These are phyloP conservation scores for Sphaceloma murrayae DNA, from an alignment of 2,329 filamentous ascomycete genomes.

Conservation along the genomic window DNA sequence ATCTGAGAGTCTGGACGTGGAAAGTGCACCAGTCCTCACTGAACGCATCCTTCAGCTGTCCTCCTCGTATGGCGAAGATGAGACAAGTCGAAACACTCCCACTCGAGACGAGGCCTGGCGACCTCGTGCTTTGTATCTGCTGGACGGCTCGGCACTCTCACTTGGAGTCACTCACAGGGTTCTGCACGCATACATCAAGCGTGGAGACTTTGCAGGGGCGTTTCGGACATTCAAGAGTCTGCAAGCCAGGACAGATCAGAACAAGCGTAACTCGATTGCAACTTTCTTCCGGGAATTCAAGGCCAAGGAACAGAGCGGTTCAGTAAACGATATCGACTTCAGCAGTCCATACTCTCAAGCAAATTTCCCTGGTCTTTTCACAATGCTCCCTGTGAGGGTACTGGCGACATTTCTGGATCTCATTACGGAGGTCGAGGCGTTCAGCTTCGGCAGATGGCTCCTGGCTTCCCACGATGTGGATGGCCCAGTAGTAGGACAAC, in stretches of 20 bases:
- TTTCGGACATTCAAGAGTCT: conserved; percentile 32
- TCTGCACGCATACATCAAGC: conserved; percentile 32
- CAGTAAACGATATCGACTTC: conserved; percentile 19
- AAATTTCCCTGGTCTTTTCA: conserved; percentile 38
- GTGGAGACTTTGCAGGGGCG: conserved; percentile 32
- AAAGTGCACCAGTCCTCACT: conserved; percentile 36
- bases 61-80: conserved; percentile 34
- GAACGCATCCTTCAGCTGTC: conserved; percentile 28
- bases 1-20: conserved; percentile 37
- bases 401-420: conserved; percentile 45
- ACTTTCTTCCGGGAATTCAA: conserved; percentile 32
- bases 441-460: conserved; percentile 45
- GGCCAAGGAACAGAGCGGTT: conserved; percentile 13
- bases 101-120: conserved; percentile 18
- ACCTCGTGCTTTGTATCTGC: conserved; percentile 32
- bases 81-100: conserved; percentile 30
- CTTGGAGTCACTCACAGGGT: conserved; percentile 37
- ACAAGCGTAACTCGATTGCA: conserved; percentile 35
- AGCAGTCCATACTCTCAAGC: conserved; percentile 28
- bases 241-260: conserved; percentile 35
- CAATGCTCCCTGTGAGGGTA: conserved; percentile 38
- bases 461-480: conserved; percentile 45
- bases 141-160: conserved; percentile 36
- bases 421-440: conserved; percentile 37
- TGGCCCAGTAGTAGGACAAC: conserved; percentile 42